Base-by-base conservation (phyloP, 2,329 filamentous ascomycete species). In the Penicillium frequentans region DNA sequence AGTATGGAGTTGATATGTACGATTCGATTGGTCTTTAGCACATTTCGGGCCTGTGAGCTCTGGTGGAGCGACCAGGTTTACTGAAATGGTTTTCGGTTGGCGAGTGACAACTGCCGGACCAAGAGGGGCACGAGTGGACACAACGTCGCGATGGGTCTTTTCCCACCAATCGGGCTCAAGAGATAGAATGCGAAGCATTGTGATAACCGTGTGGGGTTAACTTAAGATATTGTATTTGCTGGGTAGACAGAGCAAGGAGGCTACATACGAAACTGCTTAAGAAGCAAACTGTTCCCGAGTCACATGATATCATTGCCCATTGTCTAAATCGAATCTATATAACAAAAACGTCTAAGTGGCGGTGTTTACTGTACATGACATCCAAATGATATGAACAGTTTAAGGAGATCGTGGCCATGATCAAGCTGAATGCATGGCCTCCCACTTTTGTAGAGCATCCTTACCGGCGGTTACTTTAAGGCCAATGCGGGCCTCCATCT, bases 401-500 rank as follows among this genome's bases (percentile, higher is more conserved):
- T 16, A 55, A 31, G 7, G 49, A 44, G 43, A 21, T 37, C 19
- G 23, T 24, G 31, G 11, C 9, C 11, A 50, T 3, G 16, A 29
- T 50, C 48, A 50, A n/a, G 43, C 14, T 14, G 68, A 55, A 49
- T 75, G 70, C 29, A 64, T 59, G 27, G 46, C 63, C 61, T 79
- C 73, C 76, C 76, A 81, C 52, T 75, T 76, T 26, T 68, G 68
- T 33, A 81, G 68, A 5, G 79, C 77, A 54, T 77, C 77, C 54
- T 75, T 64, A 3, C 73, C 79, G 43, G 76, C 76, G 21, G 79
- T 79, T 56, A 81, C 75, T 62, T 81, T 81, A 47, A 81, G 66
- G 7, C 79, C 79, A 52, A 81, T 70, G 67, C 85, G 78, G 51
- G 85, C 81, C 73, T 88, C 85, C 58, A 88, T 72, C 66, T 86